These are phyloP conservation scores for Alternaria hordeiaustralica DNA, from an alignment of 2,329 filamentous ascomycete species.

Conservation along the genomic window DNA sequence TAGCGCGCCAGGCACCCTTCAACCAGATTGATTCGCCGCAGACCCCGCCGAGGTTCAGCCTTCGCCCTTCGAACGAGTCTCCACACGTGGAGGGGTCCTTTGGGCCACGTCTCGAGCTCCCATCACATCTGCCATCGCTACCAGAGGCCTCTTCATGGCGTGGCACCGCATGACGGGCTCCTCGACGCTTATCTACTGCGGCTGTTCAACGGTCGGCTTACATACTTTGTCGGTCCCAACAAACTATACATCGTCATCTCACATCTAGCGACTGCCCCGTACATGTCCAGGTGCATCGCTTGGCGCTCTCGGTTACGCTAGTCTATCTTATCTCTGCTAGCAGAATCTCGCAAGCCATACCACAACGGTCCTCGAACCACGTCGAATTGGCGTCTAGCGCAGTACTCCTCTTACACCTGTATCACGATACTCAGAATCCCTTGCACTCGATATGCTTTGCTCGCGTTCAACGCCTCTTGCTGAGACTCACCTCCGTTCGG, in stretches of 20 bases:
- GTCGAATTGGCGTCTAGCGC: not conserved
- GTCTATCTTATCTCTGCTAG: not conserved
- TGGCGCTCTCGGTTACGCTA: not conserved
- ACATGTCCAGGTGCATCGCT: not conserved
- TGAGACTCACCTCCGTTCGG: not conserved
- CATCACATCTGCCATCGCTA: not conserved
- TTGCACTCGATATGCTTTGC: not conserved
- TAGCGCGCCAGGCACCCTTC: conserved; percentile 16
- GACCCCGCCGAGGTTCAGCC: conserved; percentile 8
- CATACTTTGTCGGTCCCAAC: not conserved
- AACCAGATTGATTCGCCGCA: conserved; percentile 12
- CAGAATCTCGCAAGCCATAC: not conserved
- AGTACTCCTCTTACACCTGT: not conserved
- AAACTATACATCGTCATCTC: conserved; percentile 1
- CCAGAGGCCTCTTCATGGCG: not conserved
- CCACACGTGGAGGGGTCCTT: conserved; percentile 7
- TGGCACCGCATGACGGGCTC: not conserved
- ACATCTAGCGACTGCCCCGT: not conserved
- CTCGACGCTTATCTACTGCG: not conserved
- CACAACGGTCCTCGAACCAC: not conserved
- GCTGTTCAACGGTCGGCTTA: not conserved
- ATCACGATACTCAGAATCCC: not conserved
- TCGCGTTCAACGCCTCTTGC: not conserved
- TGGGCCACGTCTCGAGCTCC: conserved; percentile 1
- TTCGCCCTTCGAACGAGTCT: conserved; percentile 6